These are phyloP conservation scores for Sporothrix sp. DNA, from an alignment of 2,329 filamentous ascomycete species.

Conservation along the genomic window DNA sequence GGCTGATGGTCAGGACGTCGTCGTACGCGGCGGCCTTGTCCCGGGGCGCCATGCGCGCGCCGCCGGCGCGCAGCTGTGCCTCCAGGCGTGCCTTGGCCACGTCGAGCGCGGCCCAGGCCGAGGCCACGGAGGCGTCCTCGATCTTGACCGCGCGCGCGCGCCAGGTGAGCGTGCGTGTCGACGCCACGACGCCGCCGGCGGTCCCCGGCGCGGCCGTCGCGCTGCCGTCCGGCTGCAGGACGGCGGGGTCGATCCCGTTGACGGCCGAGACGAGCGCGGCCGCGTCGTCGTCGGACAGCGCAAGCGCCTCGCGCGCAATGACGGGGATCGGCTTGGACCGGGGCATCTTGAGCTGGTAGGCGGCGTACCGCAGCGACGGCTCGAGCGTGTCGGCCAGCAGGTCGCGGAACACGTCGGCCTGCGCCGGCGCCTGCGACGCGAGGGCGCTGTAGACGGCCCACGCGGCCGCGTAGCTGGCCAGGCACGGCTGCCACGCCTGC, in stretches of 20 bases:
- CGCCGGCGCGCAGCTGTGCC: slow-evolving; percentile 39
- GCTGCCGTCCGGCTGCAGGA: too few species aligned
- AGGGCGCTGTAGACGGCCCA: slow-evolving; percentile 77
- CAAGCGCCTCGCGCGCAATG: slow-evolving; percentile 63
- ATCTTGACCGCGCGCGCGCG: slow-evolving; percentile 75
- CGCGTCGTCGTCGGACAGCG: slow-evolving; percentile 59
- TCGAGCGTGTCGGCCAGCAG: slow-evolving; percentile 79
- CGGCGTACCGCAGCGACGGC: slow-evolving; percentile 86
- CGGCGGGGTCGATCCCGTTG: too few species aligned
- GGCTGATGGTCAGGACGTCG: slow-evolving; percentile 76
- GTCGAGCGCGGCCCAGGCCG: slow-evolving; percentile 64
- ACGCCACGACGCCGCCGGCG: slow-evolving; percentile 34
- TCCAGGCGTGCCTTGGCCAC: slow-evolving; percentile 41
- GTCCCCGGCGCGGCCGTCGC: slow-evolving; percentile 22
- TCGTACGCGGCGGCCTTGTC: slow-evolving; percentile 85
- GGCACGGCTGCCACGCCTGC: slow-evolving; percentile 70
- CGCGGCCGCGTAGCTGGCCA: slow-evolving; percentile 65
- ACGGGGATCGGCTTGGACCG: slow-evolving; percentile 72
- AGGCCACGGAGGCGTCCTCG: slow-evolving; percentile 84
- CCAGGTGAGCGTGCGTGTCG: slow-evolving; percentile 74
- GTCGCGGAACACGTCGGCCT: slow-evolving; percentile 75
- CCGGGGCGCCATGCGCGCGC: slow-evolving; percentile 38
- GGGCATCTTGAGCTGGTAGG: slow-evolving; percentile 82
- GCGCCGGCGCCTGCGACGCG: slow-evolving; percentile 44
- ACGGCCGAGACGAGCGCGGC: slow-evolving; percentile 54